Conservation (phyloP, 306 rosid species). For the Corylus americana region DNA sequence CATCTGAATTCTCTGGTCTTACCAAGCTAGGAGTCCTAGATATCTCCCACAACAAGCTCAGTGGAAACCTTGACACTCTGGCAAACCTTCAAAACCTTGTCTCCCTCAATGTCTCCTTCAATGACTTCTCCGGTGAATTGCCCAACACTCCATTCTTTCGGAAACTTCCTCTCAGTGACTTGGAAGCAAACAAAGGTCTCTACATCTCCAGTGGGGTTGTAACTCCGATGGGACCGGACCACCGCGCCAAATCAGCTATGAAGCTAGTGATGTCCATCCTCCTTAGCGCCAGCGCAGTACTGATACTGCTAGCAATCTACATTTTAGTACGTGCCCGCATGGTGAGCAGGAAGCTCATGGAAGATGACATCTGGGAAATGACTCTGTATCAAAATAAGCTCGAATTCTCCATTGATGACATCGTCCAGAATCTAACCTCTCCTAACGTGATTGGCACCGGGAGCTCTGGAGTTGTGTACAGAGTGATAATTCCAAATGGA, state of each 20-base stretch:
- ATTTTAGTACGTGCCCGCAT: constrained; percentile 42
- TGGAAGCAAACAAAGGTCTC: constrained; percentile 70
- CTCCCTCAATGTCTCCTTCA: constrained; percentile 74
- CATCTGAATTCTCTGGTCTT: constrained; percentile 63
- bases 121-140: constrained; percentile 70
- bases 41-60: constrained; percentile 77
- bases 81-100: constrained; percentile 64
- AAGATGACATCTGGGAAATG: constrained; percentile 66
- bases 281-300: constrained; percentile 45
- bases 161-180: constrained; percentile 64
- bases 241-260: constrained; percentile 36
- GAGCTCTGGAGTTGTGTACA: constrained; percentile 81
- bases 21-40: constrained; percentile 71
- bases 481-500: constrained; percentile 54
- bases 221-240: constrained; percentile 32
- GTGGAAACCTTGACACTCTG: constrained; percentile 57
- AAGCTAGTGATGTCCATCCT: constrained; percentile 52
- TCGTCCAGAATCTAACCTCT: constrained; percentile 58
- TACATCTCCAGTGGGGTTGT: constrained; percentile 41
- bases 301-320: constrained; percentile 54
- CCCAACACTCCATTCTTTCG: constrained; percentile 73
- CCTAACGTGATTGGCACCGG: constrained; percentile 78
- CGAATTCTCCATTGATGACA: constrained; percentile 58
- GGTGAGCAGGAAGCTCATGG: constrained; percentile 35
- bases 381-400: constrained; percentile 71